Evolutionary conservation across 768 basidiomycete species (phyloP).

Genomic region (Pholiota microspora): DNA sequence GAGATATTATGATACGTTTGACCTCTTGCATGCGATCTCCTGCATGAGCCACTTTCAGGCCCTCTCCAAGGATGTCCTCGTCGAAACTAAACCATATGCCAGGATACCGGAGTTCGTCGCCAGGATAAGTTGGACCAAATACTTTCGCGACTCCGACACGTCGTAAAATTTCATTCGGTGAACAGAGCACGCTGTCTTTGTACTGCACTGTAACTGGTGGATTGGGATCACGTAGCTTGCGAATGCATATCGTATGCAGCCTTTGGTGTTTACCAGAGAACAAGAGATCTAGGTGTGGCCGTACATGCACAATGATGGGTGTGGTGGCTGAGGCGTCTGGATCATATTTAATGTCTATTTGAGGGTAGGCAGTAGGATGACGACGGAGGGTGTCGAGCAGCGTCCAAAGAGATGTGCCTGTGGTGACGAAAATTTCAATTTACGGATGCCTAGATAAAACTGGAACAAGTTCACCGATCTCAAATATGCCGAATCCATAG

Average conservation of each 20-base stretch:
- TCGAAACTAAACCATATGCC: constrained; percentile 85
- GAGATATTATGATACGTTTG: constrained; percentile 69
- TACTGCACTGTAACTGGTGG: constrained; percentile 71
- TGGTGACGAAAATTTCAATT: not conserved
- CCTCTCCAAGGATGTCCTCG: constrained; percentile 62
- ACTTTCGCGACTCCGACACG: constrained; percentile 65
- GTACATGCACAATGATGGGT: constrained; percentile 74
- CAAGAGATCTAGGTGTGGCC: constrained; percentile 81
- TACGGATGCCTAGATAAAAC: not conserved
- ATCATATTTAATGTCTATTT: constrained; percentile 83
- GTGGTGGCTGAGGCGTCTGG: constrained; percentile 66
- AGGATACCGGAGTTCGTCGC: constrained; percentile 75
- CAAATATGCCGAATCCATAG: constrained; percentile 73
- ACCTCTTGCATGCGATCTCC: constrained; percentile 77
- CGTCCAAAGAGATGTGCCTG: constrained; percentile 79
- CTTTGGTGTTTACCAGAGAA: constrained; percentile 81
- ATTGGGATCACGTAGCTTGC: constrained; percentile 62
- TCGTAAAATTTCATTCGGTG: constrained; percentile 56
- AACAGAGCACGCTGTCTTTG: constrained; percentile 61
- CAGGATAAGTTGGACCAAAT: constrained; percentile 83
- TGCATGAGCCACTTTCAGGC: constrained; percentile 45
- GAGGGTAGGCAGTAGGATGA: constrained; percentile 69
- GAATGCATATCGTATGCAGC: constrained; percentile 73
- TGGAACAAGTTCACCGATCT: constrained; percentile 49
- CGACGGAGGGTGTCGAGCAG: constrained; percentile 66